A percentile compares a stretch with the other conserved stretches of the same genome.
These are phyloP conservation scores for Trichophyton mentagrophytes DNA, from an alignment of 2,329 filamentous ascomycete species.

Conservation along the genomic window DNA sequence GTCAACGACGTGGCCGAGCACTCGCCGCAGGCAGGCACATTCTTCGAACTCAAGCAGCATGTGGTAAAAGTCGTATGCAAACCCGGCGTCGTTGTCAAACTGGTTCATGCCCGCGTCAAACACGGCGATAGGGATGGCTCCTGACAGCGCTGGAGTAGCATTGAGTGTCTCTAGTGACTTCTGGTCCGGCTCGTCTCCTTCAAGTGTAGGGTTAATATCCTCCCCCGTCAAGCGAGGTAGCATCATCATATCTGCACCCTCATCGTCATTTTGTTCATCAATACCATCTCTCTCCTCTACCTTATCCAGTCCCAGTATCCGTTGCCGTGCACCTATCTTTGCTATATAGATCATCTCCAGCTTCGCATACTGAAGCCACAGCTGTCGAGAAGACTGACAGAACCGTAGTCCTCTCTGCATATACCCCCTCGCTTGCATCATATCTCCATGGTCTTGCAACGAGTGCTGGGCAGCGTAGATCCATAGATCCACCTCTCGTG, in stretches of 20 bases:
- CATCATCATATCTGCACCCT: slow-evolving; percentile 45
- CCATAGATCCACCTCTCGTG: slow-evolving; percentile 73
- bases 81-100: slow-evolving; percentile 50
- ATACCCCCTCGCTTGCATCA: slow-evolving; percentile 70
- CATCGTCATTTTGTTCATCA: slow-evolving; percentile 21
- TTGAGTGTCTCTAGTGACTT: slow-evolving; percentile 51
- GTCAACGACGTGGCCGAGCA: slow-evolving; percentile 60
- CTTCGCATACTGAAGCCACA: slow-evolving; percentile 86
- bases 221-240: slow-evolving; percentile 49
- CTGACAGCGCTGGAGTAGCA: slow-evolving; percentile 68
- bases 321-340: slow-evolving; percentile 62
- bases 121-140: slow-evolving; percentile 86
- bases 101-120: slow-evolving; percentile 78
- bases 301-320: slow-evolving; percentile 50
- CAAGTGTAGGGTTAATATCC: slow-evolving; percentile 45
- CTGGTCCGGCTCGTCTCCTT: slow-evolving; percentile 42
- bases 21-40: slow-evolving; percentile 50
- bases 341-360: slow-evolving; percentile 86
- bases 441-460: slow-evolving; percentile 69
- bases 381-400: slow-evolving; percentile 56
- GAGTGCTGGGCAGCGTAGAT: slow-evolving; percentile 65
- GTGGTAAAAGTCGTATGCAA: slow-evolving; percentile 67
- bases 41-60: slow-evolving; percentile 59
- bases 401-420: slow-evolving; percentile 85
- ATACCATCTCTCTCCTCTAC: slow-evolving; percentile 29